phyloP scores from a whole-genome alignment of 306 rosid species.

The Fagus sylvatica region DNA sequence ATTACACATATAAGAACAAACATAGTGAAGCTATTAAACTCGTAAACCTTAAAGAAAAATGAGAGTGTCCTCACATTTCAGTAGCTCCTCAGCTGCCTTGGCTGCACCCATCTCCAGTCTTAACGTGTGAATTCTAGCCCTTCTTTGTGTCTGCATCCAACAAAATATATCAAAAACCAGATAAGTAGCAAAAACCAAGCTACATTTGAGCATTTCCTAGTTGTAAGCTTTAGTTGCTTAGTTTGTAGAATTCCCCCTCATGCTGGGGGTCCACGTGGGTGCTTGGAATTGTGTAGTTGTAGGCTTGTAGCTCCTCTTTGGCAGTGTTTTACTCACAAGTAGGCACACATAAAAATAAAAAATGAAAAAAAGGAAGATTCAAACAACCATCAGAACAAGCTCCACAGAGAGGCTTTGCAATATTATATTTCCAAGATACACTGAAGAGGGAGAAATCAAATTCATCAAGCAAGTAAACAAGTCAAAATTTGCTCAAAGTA shows the following conservation, averaged over 20 bases:
- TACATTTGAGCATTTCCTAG: background rate
- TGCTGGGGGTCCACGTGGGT: background rate
- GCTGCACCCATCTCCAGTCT: constrained; percentile 89
- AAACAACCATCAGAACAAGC: background rate
- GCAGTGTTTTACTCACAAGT: background rate
- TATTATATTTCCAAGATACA: background rate
- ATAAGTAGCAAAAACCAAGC: background rate
- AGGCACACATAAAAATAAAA: background rate
- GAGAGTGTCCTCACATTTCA: constrained; percentile 62
- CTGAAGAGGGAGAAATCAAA: background rate
- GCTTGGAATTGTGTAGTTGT: background rate
- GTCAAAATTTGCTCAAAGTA: background rate
- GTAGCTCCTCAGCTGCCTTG: constrained; percentile 90
- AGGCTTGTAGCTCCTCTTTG: background rate
- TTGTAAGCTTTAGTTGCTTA: background rate
- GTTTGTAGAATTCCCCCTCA: background rate
- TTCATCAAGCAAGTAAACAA: background rate
- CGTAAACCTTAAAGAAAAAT: background rate
- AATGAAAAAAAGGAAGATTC: background rate
- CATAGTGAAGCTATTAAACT: background rate
- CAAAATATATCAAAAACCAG: constrained; percentile 23
- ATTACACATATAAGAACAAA: constrained; percentile 23
- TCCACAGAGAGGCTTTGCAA: background rate
- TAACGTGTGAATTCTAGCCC: constrained; percentile 79
- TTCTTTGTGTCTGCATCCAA: constrained; percentile 60